Evolutionary conservation across 495 filamentous ascomycete species (phyloP).

Genomic region (Friedmanniomyces endolithicus): DNA sequence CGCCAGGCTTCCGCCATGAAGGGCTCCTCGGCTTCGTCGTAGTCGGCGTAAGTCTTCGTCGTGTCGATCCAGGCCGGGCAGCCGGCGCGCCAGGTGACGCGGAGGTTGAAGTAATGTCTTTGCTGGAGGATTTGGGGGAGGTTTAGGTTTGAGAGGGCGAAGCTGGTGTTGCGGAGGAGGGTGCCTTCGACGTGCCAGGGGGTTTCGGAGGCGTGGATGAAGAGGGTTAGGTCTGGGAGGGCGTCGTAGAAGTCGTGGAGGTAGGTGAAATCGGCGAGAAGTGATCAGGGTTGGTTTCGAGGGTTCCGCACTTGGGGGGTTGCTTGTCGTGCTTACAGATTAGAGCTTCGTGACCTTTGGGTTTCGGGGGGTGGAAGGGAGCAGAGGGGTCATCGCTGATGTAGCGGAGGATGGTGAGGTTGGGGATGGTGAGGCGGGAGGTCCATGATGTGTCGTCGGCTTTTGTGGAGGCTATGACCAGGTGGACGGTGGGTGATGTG

Average conservation of each 20-base stretch:
- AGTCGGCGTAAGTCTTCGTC: background rate
- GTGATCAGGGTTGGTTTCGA: too few species aligned
- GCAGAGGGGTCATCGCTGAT: background rate
- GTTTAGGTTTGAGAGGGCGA: background rate
- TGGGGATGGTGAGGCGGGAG: background rate
- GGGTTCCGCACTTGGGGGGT: too few species aligned
- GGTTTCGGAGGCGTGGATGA: background rate
- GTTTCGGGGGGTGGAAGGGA: background rate
- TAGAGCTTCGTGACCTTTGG: background rate
- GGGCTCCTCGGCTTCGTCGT: conserved; percentile 2
- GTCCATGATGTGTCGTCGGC: background rate
- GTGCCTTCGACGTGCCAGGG: background rate
- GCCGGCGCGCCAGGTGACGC: background rate
- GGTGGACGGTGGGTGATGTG: background rate
- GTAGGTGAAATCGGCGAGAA: background rate
- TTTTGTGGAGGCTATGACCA: background rate
- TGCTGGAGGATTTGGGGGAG: background rate
- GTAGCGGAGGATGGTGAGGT: background rate
- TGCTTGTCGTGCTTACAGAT: too few species aligned
- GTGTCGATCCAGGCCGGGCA: conserved; percentile 7
- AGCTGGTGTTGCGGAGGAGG: background rate
- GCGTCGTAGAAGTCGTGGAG: conserved; percentile 3
- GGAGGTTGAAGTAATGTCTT: conserved; percentile 3
- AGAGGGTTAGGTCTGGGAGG: background rate
- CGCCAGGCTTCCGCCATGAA: background rate